Evolutionary conservation across 169 alveolate species (phyloP).

Genomic region (Babesia bigemina): DNA sequence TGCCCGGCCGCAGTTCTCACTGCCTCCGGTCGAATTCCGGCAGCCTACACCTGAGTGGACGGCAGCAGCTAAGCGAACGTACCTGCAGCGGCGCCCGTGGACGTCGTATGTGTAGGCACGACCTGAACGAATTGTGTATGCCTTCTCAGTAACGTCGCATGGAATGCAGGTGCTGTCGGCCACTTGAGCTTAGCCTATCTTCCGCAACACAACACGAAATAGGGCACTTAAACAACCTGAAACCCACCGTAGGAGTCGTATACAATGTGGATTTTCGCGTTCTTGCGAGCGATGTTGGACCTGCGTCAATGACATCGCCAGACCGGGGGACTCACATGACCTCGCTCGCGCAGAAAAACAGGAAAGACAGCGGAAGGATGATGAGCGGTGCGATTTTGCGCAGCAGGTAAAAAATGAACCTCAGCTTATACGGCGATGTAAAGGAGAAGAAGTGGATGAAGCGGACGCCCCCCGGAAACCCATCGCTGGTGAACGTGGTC

Average conservation of each 20-base stretch:
- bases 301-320: neutral
- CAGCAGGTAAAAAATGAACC: conserved; percentile 45
- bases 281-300: conserved; percentile 10
- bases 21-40: conserved; percentile 62
- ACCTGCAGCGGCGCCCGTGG: conserved; percentile 69
- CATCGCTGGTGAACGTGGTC: neutral
- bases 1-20: conserved; percentile 27
- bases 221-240: neutral
- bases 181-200: neutral
- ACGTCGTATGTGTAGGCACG: conserved; percentile 65
- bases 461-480: conserved; percentile 9
- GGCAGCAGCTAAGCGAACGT: neutral
- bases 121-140: conserved; percentile 26
- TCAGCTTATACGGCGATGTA: conserved; percentile 23
- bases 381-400: conserved; percentile 49
- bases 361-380: conserved; percentile 46
- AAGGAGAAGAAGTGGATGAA: conserved; percentile 9
- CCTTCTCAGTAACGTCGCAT: neutral
- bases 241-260: conserved; percentile 69
- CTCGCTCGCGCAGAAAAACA: conserved; percentile 39
- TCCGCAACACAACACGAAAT: no score
- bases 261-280: conserved; percentile 46
- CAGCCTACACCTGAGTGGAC: conserved; percentile 6
- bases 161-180: neutral
- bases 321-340: conserved; percentile 36